Base-by-base conservation (phyloP, 2,329 filamentous ascomycete species). In the Fusarium falciforme region DNA sequence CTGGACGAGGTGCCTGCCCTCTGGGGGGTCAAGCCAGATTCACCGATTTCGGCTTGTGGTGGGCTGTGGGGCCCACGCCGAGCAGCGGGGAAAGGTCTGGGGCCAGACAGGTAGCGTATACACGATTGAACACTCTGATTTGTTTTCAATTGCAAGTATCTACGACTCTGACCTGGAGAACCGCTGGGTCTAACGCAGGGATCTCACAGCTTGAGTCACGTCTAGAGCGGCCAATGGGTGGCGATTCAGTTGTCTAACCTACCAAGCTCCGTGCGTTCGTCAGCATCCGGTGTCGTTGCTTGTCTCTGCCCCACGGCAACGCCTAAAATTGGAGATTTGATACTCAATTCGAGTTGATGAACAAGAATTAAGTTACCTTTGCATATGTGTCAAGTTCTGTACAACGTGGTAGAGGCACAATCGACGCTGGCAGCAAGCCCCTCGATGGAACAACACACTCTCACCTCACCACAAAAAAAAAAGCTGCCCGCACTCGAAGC, bases 21-120 rank as follows among this genome's bases (percentile, higher is more conserved):
- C 9, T 61, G 74, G 63, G 65, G 65, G 63, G 70, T 31, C 54
- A 61, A 61, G 12, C 36, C 38, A 59, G 36, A 55, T 60, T 66
- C 64, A 77, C 76, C 76, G 76, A 78, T 77, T 61, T 78, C 76
- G 76, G 76, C 76, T 74, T 73, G 73, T 63, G 64, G 68, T 63
- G 70, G 66, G 54, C 59, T 66, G 72, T 76, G 76, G 73, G 71
- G 70, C 72, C 42, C 61, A 72, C 58, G 62, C 62, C 69, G 66
- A 75, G 61, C 61, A 64, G 71, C 68, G 72, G 72, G 72, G 72
- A 62, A 69, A 54, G 61, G 67, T 72, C 75, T 72, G 65, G 69
- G 72, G 70, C 66, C 64, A 57, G 47, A 60, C 54, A 40, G 38
- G 49, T 74, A 73, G 40, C 67, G 59, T 58, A 36, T 58, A 71